Percentiles rank a stretch among this genome's conserved stretches.
Evolutionary conservation across 768 basidiomycete genomes (phyloP).

Genomic region (Suillus fuscotomentosus): DNA sequence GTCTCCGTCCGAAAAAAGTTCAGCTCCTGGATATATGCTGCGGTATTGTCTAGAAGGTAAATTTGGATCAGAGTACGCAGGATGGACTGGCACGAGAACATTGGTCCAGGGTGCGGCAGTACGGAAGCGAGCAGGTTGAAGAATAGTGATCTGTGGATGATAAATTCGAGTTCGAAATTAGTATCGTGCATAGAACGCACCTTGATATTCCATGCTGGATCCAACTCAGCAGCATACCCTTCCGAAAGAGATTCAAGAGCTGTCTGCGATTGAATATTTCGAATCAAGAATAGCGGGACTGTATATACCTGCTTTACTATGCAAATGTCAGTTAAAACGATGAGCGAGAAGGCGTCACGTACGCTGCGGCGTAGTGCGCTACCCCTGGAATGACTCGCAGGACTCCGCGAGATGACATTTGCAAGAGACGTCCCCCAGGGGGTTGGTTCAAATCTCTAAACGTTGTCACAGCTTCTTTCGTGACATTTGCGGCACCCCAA

Average conservation of each 20-base stretch:
- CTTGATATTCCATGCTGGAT: constrained; percentile 48
- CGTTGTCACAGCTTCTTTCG: constrained; percentile 29
- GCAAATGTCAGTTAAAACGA: constrained; percentile 3
- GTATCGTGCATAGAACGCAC: constrained; percentile 20
- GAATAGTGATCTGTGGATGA: constrained; percentile 19
- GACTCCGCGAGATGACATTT: constrained; percentile 30
- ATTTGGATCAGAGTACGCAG: constrained; percentile 17
- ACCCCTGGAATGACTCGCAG: constrained; percentile 19
- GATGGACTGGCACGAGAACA: constrained; percentile 13
- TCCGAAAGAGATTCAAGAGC: constrained; percentile 41
- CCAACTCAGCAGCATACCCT: constrained; percentile 37
- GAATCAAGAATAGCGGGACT: not conserved
- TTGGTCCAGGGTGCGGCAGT: constrained; percentile 11
- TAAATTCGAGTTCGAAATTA: not conserved
- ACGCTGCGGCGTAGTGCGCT: constrained; percentile 26
- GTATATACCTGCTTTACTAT: constrained; percentile 26
- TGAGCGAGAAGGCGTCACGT: constrained; percentile 9
- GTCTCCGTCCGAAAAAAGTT: constrained; percentile 15
- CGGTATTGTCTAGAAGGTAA: constrained; percentile 17
- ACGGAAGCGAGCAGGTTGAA: constrained; percentile 25
- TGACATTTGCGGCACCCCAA: constrained; percentile 35
- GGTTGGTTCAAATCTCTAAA: constrained; percentile 42
- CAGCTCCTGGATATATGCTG: constrained; percentile 12
- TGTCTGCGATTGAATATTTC: constrained; percentile 9
- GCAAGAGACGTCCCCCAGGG: constrained; percentile 37